phyloP scores from a whole-genome alignment of 1,139 yeast genomes.

The Pichia sorboxylosa region DNA sequence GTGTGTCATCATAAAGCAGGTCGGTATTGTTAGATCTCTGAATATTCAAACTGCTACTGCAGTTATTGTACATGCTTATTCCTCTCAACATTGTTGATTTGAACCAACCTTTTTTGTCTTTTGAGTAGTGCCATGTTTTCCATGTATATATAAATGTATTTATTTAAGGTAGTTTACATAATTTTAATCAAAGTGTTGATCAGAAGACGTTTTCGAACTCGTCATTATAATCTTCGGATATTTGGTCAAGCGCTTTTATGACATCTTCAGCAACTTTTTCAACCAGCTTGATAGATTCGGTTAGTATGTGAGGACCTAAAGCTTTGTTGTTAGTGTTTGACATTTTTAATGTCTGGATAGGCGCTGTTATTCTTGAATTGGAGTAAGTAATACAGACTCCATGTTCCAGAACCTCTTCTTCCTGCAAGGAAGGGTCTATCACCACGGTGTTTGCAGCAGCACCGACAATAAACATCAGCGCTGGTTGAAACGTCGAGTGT shows the following conservation, averaged over 20 bases:
- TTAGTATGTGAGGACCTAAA: slow-evolving; percentile 19
- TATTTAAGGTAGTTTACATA: no score
- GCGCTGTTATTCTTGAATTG: slow-evolving; percentile 51
- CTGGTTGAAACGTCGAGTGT: slow-evolving; percentile 41
- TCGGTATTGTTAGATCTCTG: slow-evolving; percentile 88
- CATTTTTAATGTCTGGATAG: slow-evolving; percentile 47
- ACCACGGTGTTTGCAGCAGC: slow-evolving; percentile 58
- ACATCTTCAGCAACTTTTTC: slow-evolving; percentile 23
- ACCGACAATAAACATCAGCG: slow-evolving; percentile 66
- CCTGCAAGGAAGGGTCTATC: slow-evolving; percentile 74
- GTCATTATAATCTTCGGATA: slow-evolving; percentile 19
- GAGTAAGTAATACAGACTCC: slow-evolving; percentile 67
- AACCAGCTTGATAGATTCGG: slow-evolving; percentile 24
- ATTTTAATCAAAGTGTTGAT: no score
- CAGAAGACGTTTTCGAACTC: slow-evolving; percentile 17
- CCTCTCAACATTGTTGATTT: slow-evolving; percentile 55
- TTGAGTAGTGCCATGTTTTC: no score
- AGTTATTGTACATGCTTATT: slow-evolving; percentile 81
- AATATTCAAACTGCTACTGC: slow-evolving; percentile 96
- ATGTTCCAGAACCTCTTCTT: slow-evolving; percentile 76
- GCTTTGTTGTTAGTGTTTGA: slow-evolving; percentile 26
- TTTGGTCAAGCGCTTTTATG: slow-evolving; percentile 21
- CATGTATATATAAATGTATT: no score
- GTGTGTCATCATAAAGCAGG: slow-evolving; percentile 85
- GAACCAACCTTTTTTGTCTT: no score